Evolutionary conservation across 441 rosid genomes (phyloP), one percentile per base, ranked within the genome.

Genomic region (Melianthus villosus): DNA sequence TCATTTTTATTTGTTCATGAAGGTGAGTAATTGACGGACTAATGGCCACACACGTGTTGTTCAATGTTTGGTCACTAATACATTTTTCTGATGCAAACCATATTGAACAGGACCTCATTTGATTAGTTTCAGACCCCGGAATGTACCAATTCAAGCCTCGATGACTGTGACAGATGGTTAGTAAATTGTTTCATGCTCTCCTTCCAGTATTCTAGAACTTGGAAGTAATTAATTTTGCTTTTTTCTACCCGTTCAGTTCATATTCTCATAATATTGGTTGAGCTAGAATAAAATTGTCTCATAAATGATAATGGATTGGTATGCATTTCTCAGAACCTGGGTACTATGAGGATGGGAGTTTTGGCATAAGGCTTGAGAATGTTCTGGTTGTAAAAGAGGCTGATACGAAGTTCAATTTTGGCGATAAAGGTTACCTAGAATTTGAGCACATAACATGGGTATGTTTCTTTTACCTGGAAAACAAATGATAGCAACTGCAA

Each of bases 361-460:
- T 89, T 42, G 98, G 98, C 34, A 66, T 84, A 44, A 63, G 98
- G 57, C 50, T 89, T 69, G 98, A 89, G 76, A 89, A 89, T 57
- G 96, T 89, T 36, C 83, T 84, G 40, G 55, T 84, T 23, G 70
- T 82, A 29, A 73, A 64, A 10, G 75, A 81, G 22, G 89, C 75
- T 22, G 66, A 64, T 16, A 79, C 96, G 0, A 46, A 73, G 28
- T 89, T 77, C 57, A 84, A 84, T 51, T 89, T 89, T 27, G 96
- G 93, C 3, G 89, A 70, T 40, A 84, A 82, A 57, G 98, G 93
- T 34, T 89, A 81, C 70, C 63, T 89, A 61, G 51, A 66, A 3
- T 79, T 89, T 17, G 98, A 89, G 64, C 96, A 84, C 43, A 84
- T 84, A 60, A 89, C 98, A 26, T 84, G 96, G 98, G 98, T 89